Conservation (phyloP, 192 early-diverging fungal genomes). For the Mortierella antarctica region DNA sequence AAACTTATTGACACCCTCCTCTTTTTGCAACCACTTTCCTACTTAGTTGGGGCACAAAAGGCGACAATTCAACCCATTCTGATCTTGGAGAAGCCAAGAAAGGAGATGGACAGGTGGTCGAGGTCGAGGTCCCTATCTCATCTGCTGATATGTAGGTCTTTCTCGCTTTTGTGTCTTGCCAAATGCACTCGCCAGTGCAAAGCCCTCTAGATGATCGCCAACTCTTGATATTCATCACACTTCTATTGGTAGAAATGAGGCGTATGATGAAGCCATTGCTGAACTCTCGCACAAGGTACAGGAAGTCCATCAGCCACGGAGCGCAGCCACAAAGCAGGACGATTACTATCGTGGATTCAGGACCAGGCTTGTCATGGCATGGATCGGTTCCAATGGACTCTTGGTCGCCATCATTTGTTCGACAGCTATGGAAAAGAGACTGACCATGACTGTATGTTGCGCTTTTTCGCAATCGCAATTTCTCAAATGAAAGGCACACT, state of each 20-base stretch:
- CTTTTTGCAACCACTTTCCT: background rate
- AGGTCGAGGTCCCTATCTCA: slow-evolving; percentile 68
- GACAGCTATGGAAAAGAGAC: slow-evolving; percentile 24
- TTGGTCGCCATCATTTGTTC: slow-evolving; percentile 73
- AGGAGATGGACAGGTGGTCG: slow-evolving; percentile 59
- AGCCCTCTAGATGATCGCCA: slow-evolving; percentile 32
- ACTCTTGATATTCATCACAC: slow-evolving; percentile 2
- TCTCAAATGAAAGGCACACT: background rate
- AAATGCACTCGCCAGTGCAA: background rate
- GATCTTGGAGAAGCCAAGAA: slow-evolving; percentile 65
- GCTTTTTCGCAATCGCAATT: background rate
- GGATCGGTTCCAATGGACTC: slow-evolving; percentile 79
- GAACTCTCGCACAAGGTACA: slow-evolving; percentile 45
- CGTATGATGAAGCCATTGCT: slow-evolving; percentile 59
- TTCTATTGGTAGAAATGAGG: slow-evolving; percentile 63
- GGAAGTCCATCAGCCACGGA: slow-evolving; percentile 50
- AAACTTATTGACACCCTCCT: background rate
- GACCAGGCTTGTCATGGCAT: slow-evolving; percentile 76
- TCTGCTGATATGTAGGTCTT: slow-evolving; percentile 72
- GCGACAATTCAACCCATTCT: slow-evolving; percentile 68
- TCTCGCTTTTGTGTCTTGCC: background rate
- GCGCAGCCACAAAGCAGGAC: slow-evolving; percentile 65
- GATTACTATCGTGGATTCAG: slow-evolving; percentile 86
- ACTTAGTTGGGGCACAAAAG: slow-evolving; percentile 83
- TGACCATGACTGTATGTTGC: slow-evolving; percentile 34